These are phyloP conservation scores for Mallotus nudiflorus DNA, from an alignment of 345 rosid species.

Conservation along the genomic window DNA sequence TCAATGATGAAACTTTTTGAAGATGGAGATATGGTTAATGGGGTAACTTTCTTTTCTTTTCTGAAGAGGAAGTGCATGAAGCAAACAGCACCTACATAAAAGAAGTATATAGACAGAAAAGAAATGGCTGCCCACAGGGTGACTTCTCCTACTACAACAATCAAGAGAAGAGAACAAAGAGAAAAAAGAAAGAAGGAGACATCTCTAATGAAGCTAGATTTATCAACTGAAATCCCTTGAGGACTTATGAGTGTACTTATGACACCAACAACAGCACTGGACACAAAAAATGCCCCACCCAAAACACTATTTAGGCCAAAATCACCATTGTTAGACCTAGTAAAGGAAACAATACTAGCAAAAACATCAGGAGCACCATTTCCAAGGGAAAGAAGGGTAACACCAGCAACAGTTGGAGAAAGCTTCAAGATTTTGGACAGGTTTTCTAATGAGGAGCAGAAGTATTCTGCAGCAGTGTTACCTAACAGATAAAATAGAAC, in stretches of 20 bases:
- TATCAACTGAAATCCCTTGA: slow-evolving; percentile 49
- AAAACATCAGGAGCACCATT: slow-evolving; percentile 93
- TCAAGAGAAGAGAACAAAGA: slow-evolving; percentile 56
- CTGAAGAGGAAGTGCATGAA: slow-evolving; percentile 39
- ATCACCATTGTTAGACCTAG: slow-evolving; percentile 55
- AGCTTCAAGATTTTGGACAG: slow-evolving; percentile 71
- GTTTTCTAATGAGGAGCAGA: slow-evolving; percentile 74
- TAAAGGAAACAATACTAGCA: slow-evolving; percentile 79
- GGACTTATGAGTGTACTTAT: slow-evolving; percentile 47
- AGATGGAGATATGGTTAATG: background rate
- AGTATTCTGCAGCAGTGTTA: slow-evolving; percentile 75
- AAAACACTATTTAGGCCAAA: slow-evolving; percentile 79
- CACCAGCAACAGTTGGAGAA: slow-evolving; percentile 85
- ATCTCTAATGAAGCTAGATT: slow-evolving; percentile 71
- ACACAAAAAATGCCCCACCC: slow-evolving; percentile 82
- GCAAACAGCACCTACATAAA: slow-evolving; percentile 64
- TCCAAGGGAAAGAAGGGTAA: slow-evolving; percentile 80
- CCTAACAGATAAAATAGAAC: slow-evolving; percentile 78
- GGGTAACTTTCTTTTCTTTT: slow-evolving; percentile 15
- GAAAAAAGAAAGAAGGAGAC: slow-evolving; percentile 63
- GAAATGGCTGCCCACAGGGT: slow-evolving; percentile 58
- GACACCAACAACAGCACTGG: slow-evolving; percentile 76
- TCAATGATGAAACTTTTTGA: slow-evolving; percentile 4
- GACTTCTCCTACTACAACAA: slow-evolving; percentile 53
- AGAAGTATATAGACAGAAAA: slow-evolving; percentile 59